Conservation (phyloP, 345 rosid species). For the Gossypioides kirkii region DNA sequence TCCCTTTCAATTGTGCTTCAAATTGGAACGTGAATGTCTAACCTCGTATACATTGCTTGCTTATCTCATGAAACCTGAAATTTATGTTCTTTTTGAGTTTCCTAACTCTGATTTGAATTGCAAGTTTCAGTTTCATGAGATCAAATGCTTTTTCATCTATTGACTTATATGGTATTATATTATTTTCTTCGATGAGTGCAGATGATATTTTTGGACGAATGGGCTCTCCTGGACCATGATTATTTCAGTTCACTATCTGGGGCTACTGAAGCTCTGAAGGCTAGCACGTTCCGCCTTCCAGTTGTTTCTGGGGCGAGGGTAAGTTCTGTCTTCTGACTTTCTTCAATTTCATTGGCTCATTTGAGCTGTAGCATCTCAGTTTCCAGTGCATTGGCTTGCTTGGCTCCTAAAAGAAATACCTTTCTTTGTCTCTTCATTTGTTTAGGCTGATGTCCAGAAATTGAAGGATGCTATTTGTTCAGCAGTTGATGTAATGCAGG, state of each 20-base stretch:
- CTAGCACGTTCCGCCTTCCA: conserved; percentile 87
- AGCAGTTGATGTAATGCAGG: conserved; percentile 89
- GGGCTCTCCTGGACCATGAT: conserved; percentile 49
- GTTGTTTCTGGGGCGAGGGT: conserved; percentile 78
- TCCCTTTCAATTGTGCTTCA: neutral
- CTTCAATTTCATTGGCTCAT: neutral
- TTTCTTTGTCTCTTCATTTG: conserved; percentile 4
- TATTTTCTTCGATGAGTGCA: conserved; percentile 27
- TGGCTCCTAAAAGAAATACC: neutral
- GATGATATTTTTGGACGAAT: conserved; percentile 64
- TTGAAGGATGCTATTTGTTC: conserved; percentile 77
- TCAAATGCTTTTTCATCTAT: neutral
- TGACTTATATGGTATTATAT: neutral
- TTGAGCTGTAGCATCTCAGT: conserved; percentile 4
- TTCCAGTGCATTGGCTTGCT: neutral
- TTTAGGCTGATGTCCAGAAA: conserved; percentile 72
- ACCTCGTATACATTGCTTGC: neutral
- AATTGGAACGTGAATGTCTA: neutral
- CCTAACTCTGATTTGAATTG: neutral
- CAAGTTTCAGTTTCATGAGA: neutral
- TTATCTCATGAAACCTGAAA: neutral
- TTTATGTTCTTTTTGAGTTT: neutral
- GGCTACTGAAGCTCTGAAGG: conserved; percentile 68
- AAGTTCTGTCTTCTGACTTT: neutral
- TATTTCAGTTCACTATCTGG: conserved; percentile 62